Base-by-base conservation (phyloP, 2,329 filamentous ascomycete genomes). In the Hypoxylon sp. region DNA sequence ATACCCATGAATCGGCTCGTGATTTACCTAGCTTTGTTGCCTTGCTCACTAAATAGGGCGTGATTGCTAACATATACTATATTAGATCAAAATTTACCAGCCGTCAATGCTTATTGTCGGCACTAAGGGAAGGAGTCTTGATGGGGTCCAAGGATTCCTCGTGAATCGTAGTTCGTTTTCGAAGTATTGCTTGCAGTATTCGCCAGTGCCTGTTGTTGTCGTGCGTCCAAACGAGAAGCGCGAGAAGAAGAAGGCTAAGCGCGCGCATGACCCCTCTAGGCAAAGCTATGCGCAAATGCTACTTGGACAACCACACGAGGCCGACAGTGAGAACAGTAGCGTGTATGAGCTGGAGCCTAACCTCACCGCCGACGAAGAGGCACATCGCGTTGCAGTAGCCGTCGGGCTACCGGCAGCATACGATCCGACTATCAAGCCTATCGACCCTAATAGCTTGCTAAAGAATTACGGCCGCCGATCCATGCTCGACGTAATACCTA, bases 111-210 rank as follows among this genome's bases (percentile, higher is more conserved):
- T 98, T 22, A 91, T 98, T 29, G 94, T 98, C 14, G 94, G 94
- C 47, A 97, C 94, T 1, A 89, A 92, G 74, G 94, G 94, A 50
- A 88, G 94, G 60, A 95, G 92, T 39, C 85, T 97, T 1, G 93
- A 93, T 35, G 94, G 94, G 26, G 90, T 97, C 63, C 94, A 97
- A 78, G 93, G 93, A 52, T 84, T 97, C 31, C 87, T 97, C 46
- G 93, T 93, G 53, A 87, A 86, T 33, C 83, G 86, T 47, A 96
- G 94, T 70, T 96, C 92, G 0, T 94, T 97, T 48, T 97, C 93
- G 26, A 97, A 97, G 78, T 98, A 97, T 81, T 97, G 94, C 76
- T 86, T 97, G 11, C 94, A 98, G 78, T 94, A 97, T 78, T 97
- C 93, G 1, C 94, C 94, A 0, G 93, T 98, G 1, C 94, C 94